A percentile compares a stretch with the other conserved stretches of the same genome.
These are phyloP conservation scores for Fraxinus greggii DNA, from an alignment of 305 asterid genomes.

Conservation along the genomic window DNA sequence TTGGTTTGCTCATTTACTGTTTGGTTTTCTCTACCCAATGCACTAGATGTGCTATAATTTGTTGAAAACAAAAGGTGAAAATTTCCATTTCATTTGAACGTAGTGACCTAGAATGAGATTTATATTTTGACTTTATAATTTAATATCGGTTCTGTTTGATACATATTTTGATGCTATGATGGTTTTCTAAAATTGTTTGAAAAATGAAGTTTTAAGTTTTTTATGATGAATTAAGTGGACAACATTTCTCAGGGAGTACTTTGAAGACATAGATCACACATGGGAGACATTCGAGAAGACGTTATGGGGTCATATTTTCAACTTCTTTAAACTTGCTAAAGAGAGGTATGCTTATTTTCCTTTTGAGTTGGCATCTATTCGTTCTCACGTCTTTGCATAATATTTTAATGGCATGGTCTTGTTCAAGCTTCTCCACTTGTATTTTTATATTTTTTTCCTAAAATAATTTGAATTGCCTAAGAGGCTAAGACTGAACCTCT, in stretches of 20 bases:
- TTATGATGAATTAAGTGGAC: conserved; percentile 12
- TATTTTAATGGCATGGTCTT: not conserved
- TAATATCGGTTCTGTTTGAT: conserved; percentile 14
- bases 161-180: conserved; percentile 2
- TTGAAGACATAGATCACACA: conserved; percentile 93
- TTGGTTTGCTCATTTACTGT: conserved; percentile 9
- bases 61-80: conserved; percentile 12
- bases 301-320: conserved; percentile 82
- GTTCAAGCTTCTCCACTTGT: not conserved
- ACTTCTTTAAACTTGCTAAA: conserved; percentile 86
- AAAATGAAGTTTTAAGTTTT: conserved; percentile 2
- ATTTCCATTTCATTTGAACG: not conserved
- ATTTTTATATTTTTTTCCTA: not conserved
- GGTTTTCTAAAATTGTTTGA: conserved; percentile 11
- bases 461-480: conserved; percentile 1
- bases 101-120: not conserved
- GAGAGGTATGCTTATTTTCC: conserved; percentile 61
- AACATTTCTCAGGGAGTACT: conserved; percentile 69
- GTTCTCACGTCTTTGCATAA: not conserved
- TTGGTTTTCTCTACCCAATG: conserved; percentile 6
- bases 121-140: not conserved
- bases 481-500: not conserved
- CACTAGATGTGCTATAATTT: conserved; percentile 1
- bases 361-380: conserved; percentile 15
- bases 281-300: conserved; percentile 97